These are phyloP conservation scores for Phytophthora aleatoria DNA, from an alignment of 352 stramenopile genomes.

Conservation along the genomic window DNA sequence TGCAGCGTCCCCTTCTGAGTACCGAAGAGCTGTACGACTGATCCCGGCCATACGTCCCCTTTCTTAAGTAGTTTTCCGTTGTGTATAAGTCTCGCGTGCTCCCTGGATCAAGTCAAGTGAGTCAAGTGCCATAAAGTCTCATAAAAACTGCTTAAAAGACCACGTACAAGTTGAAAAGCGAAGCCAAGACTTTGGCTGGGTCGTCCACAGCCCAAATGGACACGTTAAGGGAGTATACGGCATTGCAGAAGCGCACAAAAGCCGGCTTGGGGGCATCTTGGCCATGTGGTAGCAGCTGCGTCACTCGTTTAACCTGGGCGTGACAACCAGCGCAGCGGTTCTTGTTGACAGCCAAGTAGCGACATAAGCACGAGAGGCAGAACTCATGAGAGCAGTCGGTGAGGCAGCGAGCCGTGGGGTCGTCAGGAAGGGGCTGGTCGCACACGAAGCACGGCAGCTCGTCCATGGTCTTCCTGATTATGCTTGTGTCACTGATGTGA, in stretches of 20 bases:
- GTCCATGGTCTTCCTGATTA: constrained; percentile 1
- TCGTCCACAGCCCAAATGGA: constrained; percentile 83
- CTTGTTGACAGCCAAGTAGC: constrained; percentile 50
- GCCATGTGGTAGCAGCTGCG: constrained; percentile 44
- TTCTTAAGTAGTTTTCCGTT: constrained; percentile 84
- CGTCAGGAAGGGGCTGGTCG: constrained; percentile 40
- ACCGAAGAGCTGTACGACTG: constrained; percentile 83
- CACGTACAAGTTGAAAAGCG: constrained; percentile 77
- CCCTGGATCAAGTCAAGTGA: constrained; percentile 31
- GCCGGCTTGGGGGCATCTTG: constrained; percentile 36
- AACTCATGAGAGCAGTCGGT: constrained; percentile 87
- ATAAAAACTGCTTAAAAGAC: neutral
- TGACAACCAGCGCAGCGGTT: constrained; percentile 77
- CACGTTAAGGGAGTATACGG: constrained; percentile 75
- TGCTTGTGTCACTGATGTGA: neutral
- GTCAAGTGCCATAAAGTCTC: neutral
- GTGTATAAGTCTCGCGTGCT: constrained; percentile 78
- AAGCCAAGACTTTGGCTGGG: constrained; percentile 58
- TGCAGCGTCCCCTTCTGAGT: constrained; percentile 49
- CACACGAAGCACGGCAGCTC: constrained; percentile 64
- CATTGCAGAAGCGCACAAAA: constrained; percentile 83
- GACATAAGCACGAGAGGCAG: constrained; percentile 72
- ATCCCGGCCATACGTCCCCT: constrained; percentile 80
- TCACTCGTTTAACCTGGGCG: constrained; percentile 57
- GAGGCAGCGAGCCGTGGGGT: constrained; percentile 52